Evolutionary conservation across 2,329 filamentous ascomycete species (phyloP).

Genomic region (Xylaria sp.): DNA sequence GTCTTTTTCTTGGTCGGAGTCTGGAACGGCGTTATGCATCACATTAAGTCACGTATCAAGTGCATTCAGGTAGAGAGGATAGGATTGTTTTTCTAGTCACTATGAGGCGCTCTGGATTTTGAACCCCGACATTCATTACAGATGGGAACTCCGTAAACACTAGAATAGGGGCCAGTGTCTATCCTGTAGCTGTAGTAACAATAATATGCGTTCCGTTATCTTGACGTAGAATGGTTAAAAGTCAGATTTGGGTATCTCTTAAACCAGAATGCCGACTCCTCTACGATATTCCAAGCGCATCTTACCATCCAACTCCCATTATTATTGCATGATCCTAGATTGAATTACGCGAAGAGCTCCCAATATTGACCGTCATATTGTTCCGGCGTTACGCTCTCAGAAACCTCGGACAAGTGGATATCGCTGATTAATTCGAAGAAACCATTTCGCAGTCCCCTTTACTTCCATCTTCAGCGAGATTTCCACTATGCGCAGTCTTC

Average conservation of each 20-base stretch:
- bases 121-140: neutral
- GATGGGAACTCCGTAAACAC: neutral
- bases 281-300: neutral
- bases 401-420: no score
- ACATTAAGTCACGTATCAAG: no score
- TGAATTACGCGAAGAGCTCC: neutral
- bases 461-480: neutral
- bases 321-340: neutral
- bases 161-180: neutral
- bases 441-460: neutral
- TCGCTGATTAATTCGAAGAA: neutral
- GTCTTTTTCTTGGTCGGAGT: neutral
- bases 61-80: no score
- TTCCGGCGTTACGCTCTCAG: no score
- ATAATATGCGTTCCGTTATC: neutral
- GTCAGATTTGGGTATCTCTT: conserved; percentile 9
- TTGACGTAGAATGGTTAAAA: neutral
- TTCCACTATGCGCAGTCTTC: conserved; percentile 1
- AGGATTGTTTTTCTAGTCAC: no score
- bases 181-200: neutral
- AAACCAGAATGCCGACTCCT: neutral
- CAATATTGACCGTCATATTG: no score
- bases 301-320: neutral
- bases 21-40: no score
- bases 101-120: neutral